Conservation (phyloP, 208 protist genomes). For the Acanthamoeba sp. region DNA sequence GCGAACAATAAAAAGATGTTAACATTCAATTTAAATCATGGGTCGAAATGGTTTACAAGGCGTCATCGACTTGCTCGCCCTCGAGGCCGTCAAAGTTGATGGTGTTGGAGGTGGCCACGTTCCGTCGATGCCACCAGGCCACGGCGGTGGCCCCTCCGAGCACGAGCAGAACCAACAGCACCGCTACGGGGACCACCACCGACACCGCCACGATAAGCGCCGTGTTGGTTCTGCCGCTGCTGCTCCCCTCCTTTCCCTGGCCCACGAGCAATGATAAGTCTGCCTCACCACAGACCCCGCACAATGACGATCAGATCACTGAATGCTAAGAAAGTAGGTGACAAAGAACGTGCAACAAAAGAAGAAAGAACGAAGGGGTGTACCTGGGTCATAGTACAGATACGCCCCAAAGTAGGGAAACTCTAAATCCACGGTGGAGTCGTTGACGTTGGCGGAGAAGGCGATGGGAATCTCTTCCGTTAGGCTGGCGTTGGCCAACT, state of each 20-base stretch:
- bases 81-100: neutral
- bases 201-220: neutral
- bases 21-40: too few relatives aligned
- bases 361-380: too few relatives aligned
- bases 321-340: neutral
- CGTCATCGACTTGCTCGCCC: neutral
- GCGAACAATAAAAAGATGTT: too few relatives aligned
- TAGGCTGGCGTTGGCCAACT: too few relatives aligned
- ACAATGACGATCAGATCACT: neutral
- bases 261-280: neutral
- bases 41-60: neutral
- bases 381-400: slow-evolving; percentile 13
- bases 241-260: neutral
- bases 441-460: neutral
- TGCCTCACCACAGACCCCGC: neutral
- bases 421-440: neutral
- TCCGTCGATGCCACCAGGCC: slow-evolving; percentile 28
- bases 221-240: neutral
- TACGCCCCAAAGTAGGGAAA: slow-evolving; percentile 7
- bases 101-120: neutral
- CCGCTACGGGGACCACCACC: neutral
- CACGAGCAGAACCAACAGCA: neutral
- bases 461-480: neutral
- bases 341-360: too few relatives aligned
- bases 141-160: neutral